Evolutionary conservation across 2,329 filamentous ascomycete species (phyloP), one percentile per base, ranked within the genome.

Genomic region (Hypoxylon sp.): DNA sequence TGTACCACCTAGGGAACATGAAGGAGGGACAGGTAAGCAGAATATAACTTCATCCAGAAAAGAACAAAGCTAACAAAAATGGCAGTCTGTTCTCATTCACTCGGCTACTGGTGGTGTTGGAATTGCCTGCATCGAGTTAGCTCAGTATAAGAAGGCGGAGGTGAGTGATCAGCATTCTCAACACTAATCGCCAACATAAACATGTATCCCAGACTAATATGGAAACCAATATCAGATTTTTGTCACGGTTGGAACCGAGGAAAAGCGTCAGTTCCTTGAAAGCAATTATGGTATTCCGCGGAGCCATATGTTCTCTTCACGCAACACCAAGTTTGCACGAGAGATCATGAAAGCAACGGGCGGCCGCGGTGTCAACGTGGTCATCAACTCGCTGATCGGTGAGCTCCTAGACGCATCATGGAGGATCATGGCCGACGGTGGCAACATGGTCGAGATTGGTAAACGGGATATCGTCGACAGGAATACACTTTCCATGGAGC

Each of bases 301-400:
- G 1, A 60, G 67, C n/a, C 77, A 72, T 30, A 79, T 81, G 2
- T 78, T 81, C 62, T 73, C 65, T 1, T 77, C 74, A 1, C 73
- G 75, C 0, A 71, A 73, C 51, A 65, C 67, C 4, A 52, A 65
- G 0, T 81, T 81, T 34, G 73, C 69, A 0, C 37, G 67, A 1
- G 65, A 73, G 8, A 71, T 79, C 11, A 51, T 68, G 29, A 7
- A 19, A 1, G 60, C 29, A 0, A 80, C 78, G 0, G 30, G 57
- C 3, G 74, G 76, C 2, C 55, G 61, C 0, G 78, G 78, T 25
- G 52, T 72, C 0, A 53, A 73, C n/a, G 52, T 68, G 0, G 48
- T 72, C 9, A 14, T 74, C 3, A 72, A 73, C 43, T 74, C 70
- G 0, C 25, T 73, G 7, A 53, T 32, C 5, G 71, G 68, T 0